Evolutionary conservation across 192 early-diverging fungal species (phyloP).

Genomic region (Polychytrium aggregatum): DNA sequence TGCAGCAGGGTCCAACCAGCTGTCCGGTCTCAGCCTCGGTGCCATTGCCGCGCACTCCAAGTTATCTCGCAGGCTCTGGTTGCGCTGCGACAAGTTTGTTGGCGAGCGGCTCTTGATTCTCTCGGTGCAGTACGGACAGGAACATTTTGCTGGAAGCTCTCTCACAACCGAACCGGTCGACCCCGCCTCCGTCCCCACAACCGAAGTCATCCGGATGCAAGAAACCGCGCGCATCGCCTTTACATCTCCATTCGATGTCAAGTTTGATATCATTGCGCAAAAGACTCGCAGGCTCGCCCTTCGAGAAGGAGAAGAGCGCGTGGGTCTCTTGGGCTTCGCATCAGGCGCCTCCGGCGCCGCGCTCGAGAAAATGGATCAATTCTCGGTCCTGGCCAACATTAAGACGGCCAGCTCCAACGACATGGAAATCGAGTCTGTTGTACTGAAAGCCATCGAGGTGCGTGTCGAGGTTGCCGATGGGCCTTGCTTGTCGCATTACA

Average conservation of each 20-base stretch:
- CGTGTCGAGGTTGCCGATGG: no score
- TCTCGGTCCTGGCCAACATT: conserved; percentile 22
- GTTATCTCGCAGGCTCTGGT: conserved; percentile 7
- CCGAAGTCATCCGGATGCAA: conserved; percentile 39
- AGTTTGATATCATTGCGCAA: conserved; percentile 24
- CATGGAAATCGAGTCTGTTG: conserved; percentile 31
- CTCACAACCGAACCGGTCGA: conserved; percentile 16
- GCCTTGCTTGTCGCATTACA: no score
- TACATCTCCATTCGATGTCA: conserved; percentile 38
- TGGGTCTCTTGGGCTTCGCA: conserved; percentile 2
- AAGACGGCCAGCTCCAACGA: conserved; percentile 33
- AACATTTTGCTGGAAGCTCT: conserved; percentile 3
- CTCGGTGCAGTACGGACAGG: conserved; percentile 12
- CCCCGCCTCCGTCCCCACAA: conserved; percentile 20
- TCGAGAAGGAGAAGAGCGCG: conserved; percentile 8
- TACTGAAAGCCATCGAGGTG: conserved; percentile 10
- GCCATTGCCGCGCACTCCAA: conserved; percentile 19
- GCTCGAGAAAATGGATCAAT: conserved; percentile 16
- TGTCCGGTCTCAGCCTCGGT: conserved; percentile 33
- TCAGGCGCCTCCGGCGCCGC: conserved; percentile 1
- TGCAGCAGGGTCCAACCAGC: conserved; percentile 3
- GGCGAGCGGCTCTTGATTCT: conserved; percentile 24
- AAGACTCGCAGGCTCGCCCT: conserved; percentile 18
- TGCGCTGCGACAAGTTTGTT: conserved; percentile 7
- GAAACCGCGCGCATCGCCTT: conserved; percentile 45